Conservation (phyloP, 2,329 filamentous ascomycete genomes). For the Pseudopithomyces maydicus region DNA sequence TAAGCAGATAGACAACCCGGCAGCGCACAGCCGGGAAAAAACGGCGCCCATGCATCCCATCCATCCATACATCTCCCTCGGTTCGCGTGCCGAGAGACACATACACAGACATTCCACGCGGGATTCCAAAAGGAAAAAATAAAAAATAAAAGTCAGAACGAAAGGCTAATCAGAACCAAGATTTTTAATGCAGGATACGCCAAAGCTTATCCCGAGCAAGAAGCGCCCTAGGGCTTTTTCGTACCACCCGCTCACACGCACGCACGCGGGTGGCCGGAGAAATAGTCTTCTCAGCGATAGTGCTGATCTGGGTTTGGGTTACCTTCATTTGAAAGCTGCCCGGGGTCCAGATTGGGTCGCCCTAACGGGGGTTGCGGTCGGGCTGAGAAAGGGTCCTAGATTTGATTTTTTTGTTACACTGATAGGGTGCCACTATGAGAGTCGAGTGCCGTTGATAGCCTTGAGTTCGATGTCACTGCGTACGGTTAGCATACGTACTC, state of each 20-base stretch:
- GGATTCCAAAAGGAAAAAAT: no score
- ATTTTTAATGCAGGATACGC: not conserved
- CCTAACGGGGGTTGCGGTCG: not conserved
- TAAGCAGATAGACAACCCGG: not conserved
- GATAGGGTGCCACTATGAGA: conserved; percentile 27
- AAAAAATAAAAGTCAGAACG: no score
- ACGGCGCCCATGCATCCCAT: no score
- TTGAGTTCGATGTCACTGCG: conserved; percentile 71
- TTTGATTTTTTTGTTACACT: conserved; percentile 7
- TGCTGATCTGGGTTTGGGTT: conserved; percentile 1
- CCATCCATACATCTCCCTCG: no score
- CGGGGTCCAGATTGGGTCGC: not conserved
- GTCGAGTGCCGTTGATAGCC: conserved; percentile 60
- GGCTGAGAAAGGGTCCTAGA: conserved; percentile 13
- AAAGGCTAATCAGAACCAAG: no score
- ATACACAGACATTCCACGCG: no score
- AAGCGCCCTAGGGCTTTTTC: not conserved
- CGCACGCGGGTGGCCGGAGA: not conserved
- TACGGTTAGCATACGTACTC: conserved; percentile 13
- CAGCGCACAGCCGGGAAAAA: not conserved
- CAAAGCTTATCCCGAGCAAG: conserved; percentile 2
- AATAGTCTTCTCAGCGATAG: not conserved
- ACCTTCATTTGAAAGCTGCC: not conserved
- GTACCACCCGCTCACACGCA: not conserved
- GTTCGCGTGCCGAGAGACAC: no score